phyloP scores from a whole-genome alignment of 352 stramenopile genomes.

The Elongisporangium anandrum region DNA sequence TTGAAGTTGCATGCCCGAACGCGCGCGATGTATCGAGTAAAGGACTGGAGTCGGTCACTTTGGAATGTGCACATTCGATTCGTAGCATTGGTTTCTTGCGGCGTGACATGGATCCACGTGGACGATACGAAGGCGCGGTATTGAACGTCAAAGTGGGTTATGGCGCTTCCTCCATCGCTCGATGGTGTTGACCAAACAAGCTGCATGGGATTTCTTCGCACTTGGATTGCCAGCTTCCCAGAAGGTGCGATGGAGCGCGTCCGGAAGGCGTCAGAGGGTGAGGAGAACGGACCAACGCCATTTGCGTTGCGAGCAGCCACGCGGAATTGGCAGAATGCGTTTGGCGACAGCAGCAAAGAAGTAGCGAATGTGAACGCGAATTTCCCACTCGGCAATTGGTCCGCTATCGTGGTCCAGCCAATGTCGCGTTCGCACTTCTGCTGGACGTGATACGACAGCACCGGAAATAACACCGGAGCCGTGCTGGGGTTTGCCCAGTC shows the following conservation, averaged over 20 bases:
- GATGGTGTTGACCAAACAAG: constrained; percentile 35
- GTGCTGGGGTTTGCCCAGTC: constrained; percentile 7
- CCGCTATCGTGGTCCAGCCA: constrained; percentile 34
- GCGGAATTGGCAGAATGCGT: constrained; percentile 48
- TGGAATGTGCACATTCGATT: constrained; percentile 2
- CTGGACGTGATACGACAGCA: constrained; percentile 36
- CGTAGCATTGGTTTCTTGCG: constrained; percentile 2
- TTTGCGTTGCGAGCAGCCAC: constrained; percentile 48
- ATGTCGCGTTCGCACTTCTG: constrained; percentile 45
- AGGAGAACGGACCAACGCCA: constrained; percentile 47
- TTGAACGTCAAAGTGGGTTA: constrained; percentile 41
- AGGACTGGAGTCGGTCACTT: constrained; percentile 14
- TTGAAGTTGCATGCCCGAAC: constrained; percentile 29
- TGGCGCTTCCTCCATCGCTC: constrained; percentile 15
- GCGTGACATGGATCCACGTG: constrained; percentile 31
- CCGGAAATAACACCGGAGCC: constrained; percentile 25
- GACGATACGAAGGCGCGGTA: constrained; percentile 28
- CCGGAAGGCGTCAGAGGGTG: constrained; percentile 23
- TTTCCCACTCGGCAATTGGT: constrained; percentile 16
- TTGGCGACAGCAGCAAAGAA: constrained; percentile 26
- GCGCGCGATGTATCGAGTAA: constrained; percentile 35
- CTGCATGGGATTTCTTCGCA: constrained; percentile 19
- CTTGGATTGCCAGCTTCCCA: constrained; percentile 9
- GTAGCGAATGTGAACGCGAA: constrained; percentile 18
- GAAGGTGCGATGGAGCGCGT: constrained; percentile 22